Base-by-base conservation (phyloP, 495 filamentous ascomycete species). In the Penicillium herquei region DNA sequence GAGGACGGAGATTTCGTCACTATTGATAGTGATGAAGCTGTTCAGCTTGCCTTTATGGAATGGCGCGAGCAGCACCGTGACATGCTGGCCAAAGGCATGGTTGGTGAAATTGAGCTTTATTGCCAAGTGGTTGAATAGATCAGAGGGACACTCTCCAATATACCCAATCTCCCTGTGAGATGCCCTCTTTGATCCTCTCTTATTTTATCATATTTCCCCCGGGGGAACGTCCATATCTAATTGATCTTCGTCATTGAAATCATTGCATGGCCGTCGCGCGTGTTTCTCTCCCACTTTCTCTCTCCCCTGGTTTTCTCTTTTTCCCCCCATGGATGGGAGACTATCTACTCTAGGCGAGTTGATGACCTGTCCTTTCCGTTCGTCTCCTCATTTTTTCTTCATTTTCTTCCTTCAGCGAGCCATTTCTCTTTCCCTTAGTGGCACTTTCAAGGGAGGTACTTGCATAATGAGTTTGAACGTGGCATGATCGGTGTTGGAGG, bases 21-120 rank as follows among this genome's bases (percentile, higher is more conserved):
- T 14, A 98, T 98, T 58, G 85, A 92, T 64, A 90, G 87, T 51
- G 93, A 98, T 60, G 94, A 98, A 60, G 94, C 96, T 53, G 93
- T 98, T 18, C 88, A 91, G 59, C 87, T 90, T 43, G 94, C 94
- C 14, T 97, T 98, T 64, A 85, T 92, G 71, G 91, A 92, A 58
- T 96, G 91, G 88, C 84, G 88, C 50, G 90, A 94, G 57, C 82
- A 86, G 56, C 81, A 88, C 58, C 80, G 80, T 16, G 82, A 83
- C 16, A 79, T 80, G 67, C 81, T 84, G 54, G 78, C 80, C 51
- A 72, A 78, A 54, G 88, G 84, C 14, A 79, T 85, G 55, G 82
- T 92, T 42, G 89, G 87, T 48, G 91, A 96, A 76, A 94, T 96
- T 61, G 87, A 92, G 67, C 83, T 96, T 11, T 92, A 78, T 58